These are phyloP conservation scores for Penstemon barbatus DNA, from an alignment of 257 asterid genomes.

Conservation along the genomic window DNA sequence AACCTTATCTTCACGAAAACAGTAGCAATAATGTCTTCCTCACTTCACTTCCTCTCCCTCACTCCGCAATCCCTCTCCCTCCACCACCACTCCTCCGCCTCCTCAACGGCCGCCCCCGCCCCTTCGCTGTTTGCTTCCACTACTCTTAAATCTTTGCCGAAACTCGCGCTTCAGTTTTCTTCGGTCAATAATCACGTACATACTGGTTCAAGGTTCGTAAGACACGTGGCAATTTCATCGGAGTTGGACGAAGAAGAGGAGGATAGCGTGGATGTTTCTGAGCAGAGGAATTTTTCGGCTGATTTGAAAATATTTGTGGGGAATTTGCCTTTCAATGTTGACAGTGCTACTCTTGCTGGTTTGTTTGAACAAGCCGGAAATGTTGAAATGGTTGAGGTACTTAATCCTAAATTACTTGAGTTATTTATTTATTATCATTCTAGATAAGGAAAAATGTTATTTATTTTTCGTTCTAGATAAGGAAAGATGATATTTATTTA, in stretches of 20 bases:
- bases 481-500: too few species aligned
- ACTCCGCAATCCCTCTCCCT: constrained; percentile 56
- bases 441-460: too few species aligned
- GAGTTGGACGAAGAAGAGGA: constrained; percentile 51
- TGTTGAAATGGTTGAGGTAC: constrained; percentile 95
- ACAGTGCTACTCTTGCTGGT: constrained; percentile 77
- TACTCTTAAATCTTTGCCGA: constrained; percentile 45
- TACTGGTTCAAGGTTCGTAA: constrained; percentile 34
- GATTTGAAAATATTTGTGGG: constrained; percentile 81
- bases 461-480: too few species aligned
- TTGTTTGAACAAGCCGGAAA: constrained; percentile 77
- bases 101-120: constrained; percentile 34
- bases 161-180: constrained; percentile 33
- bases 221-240: constrained; percentile 61
- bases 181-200: constrained; percentile 19
- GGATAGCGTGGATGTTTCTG: constrained; percentile 30
- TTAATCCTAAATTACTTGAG: background rate
- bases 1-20: constrained; percentile 40
- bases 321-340: constrained; percentile 75
- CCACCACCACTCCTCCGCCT: constrained; percentile 36
- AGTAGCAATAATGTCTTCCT: constrained; percentile 52
- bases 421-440: too few species aligned
- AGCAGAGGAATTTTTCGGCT: constrained; percentile 49
- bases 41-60: constrained; percentile 56
- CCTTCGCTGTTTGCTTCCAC: constrained; percentile 38